Evolutionary conservation across 441 rosid genomes (phyloP), one percentile per base, ranked within the genome.

Genomic region (Populus hybrid): DNA sequence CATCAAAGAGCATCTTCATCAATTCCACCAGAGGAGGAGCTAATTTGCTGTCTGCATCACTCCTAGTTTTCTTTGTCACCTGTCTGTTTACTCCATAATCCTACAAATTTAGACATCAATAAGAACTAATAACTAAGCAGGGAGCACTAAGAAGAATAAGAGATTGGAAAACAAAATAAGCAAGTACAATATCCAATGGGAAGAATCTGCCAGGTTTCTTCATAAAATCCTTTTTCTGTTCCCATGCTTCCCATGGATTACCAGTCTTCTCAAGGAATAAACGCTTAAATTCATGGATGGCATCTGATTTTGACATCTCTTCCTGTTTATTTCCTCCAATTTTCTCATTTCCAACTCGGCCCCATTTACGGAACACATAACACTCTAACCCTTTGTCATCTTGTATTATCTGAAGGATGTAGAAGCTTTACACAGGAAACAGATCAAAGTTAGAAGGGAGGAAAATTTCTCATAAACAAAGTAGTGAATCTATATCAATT

Each of bases 181-280:
- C 71, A 77, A 53, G 69, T 88, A 96, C 98, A 88, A 96, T 96
- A 76, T 94, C 98, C 89, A 94, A 82, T 64, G 98, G 98, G 78
- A 88, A 92, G 87, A 94, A 93, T 85, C 77, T 90, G 69, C 98
- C 98, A 80, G 97, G 92, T 83, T 88, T 91, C 87, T 96, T 94
- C 85, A 85, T 85, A 80, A 96, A 94, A 86, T 89, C 83, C 78
- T 72, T 84, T 82, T 89, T 96, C 73, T 87, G 85, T 79, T 93
- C 99, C 99, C 99, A 94, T 38, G 92, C 86, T 82, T 91, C 97
- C 97, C 97, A 95, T 16, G 89, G 77, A 82, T 96, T 96, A 77
- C 95, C 98, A 68, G 98, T 96, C 94, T 96, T 94, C 84, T 91
- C 98, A 26, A 88, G 91, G 82, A 96, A 94, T 67, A 94, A 86